These are phyloP conservation scores for Phoenix dactylifera DNA, from an alignment of 176 grass and related monocot genomes.

Conservation along the genomic window DNA sequence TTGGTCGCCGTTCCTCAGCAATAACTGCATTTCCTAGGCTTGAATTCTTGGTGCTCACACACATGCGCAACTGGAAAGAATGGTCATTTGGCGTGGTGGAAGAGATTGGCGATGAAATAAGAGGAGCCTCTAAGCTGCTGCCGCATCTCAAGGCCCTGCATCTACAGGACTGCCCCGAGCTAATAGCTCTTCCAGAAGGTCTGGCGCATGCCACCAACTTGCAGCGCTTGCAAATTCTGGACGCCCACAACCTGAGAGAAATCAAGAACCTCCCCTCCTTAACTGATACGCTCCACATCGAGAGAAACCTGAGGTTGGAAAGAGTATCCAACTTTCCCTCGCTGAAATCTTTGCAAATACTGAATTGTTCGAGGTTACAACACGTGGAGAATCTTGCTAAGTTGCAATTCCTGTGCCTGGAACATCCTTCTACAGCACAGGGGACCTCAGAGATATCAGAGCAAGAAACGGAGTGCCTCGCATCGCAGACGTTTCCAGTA, in stretches of 20 bases:
- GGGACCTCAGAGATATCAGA: no score
- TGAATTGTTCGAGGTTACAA: not conserved
- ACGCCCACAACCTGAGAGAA: no score
- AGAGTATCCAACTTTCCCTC: conserved; percentile 13
- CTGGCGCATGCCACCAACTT: no score
- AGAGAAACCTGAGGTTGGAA: not conserved
- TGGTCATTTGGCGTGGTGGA: conserved; percentile 13
- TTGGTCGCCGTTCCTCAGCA: not conserved
- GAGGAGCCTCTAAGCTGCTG: no score
- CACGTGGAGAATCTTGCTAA: conserved; percentile 1
- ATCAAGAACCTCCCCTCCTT: not conserved
- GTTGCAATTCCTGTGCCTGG: conserved; percentile 1
- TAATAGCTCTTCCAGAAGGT: no score
- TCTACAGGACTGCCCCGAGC: no score
- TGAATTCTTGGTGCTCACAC: not conserved
- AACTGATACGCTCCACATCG: not conserved
- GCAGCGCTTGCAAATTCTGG: no score
- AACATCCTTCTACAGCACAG: no score
- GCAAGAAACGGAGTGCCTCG: no score
- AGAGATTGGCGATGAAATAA: not conserved
- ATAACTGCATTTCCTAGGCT: conserved; percentile 19
- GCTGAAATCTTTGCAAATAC: not conserved
- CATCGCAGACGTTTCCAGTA: no score
- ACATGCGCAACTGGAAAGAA: conserved; percentile 29
- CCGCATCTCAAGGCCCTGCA: no score